A percentile compares a stretch with the other conserved stretches of the same genome.
Evolutionary conservation across 805 yeast genomes (phyloP).

Genomic region (Scheffersomyces lignosus): DNA sequence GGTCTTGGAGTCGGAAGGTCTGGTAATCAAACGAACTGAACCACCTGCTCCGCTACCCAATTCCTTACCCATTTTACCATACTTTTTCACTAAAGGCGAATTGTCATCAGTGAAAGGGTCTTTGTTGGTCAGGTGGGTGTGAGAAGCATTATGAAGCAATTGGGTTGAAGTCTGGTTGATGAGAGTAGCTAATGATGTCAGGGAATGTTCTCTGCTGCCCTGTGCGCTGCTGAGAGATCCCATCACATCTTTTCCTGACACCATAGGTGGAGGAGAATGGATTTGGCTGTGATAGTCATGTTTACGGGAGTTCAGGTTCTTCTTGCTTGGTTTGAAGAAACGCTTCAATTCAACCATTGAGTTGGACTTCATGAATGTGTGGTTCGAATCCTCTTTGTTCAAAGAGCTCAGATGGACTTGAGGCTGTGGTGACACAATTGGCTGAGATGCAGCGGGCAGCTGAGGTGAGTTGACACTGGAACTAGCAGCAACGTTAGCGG

Average conservation of each 20-base stretch:
- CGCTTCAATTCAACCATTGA: slow-evolving; percentile 75
- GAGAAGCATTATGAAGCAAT: slow-evolving; percentile 36
- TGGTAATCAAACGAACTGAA: slow-evolving; percentile 67
- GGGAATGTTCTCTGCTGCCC: slow-evolving; percentile 32
- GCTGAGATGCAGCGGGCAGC: background rate
- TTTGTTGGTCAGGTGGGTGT: slow-evolving; percentile 39
- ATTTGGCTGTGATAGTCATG: slow-evolving; percentile 20
- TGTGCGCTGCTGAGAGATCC: slow-evolving; percentile 6
- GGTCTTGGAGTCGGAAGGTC: slow-evolving; percentile 67
- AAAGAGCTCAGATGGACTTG: slow-evolving; percentile 6
- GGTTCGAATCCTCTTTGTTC: slow-evolving; percentile 26
- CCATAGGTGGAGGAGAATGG: slow-evolving; percentile 32
- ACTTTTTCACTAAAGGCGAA: slow-evolving; percentile 45
- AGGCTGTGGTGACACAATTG: slow-evolving; percentile 8
- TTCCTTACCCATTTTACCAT: slow-evolving; percentile 72
- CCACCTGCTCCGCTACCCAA: slow-evolving; percentile 90
- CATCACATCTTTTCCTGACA: slow-evolving; percentile 4
- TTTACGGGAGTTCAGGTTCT: slow-evolving; percentile 16
- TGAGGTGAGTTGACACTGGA: background rate
- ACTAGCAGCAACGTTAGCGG: background rate
- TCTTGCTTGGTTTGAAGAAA: slow-evolving; percentile 62
- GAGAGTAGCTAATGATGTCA: slow-evolving; percentile 34
- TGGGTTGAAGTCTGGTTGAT: slow-evolving; percentile 40
- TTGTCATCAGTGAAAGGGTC: slow-evolving; percentile 38
- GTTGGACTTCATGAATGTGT: slow-evolving; percentile 33